These are phyloP conservation scores for Rubia balearica DNA, from an alignment of 305 asterid genomes.

Conservation along the genomic window DNA sequence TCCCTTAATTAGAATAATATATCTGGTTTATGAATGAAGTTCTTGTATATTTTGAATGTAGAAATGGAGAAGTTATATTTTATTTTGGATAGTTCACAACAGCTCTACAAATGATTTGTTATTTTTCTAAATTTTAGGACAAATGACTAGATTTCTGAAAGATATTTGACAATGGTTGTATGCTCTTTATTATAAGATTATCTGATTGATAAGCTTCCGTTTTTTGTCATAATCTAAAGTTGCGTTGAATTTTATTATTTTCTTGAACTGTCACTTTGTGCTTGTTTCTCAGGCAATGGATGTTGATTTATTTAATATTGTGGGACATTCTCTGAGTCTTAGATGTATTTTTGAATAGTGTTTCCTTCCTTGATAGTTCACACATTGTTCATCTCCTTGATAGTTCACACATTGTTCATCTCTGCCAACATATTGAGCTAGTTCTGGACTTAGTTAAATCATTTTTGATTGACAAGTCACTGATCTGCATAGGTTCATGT, in stretches of 20 bases:
- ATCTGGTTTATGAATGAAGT: not conserved
- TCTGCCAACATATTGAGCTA: not conserved
- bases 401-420: not conserved
- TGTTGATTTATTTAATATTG: not conserved
- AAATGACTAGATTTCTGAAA: not conserved
- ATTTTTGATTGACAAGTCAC: not conserved
- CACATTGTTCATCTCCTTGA: no score
- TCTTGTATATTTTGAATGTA: not conserved
- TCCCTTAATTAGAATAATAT: not conserved
- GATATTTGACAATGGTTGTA: no score
- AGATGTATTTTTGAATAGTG: not conserved
- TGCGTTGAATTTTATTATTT: not conserved
- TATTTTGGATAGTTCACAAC: constrained; percentile 1
- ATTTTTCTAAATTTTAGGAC: not conserved
- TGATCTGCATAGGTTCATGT: not conserved
- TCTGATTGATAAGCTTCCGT: not conserved
- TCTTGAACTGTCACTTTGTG: not conserved
- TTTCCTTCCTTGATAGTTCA: not conserved
- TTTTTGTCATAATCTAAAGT: not conserved
- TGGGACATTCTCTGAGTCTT: not conserved
- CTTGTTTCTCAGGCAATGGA: constrained; percentile 4
- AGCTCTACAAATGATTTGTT: not conserved
- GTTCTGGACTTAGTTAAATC: not conserved
- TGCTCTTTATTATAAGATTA: not conserved
- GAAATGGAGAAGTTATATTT: not conserved